phyloP scores from a whole-genome alignment of 2,329 filamentous ascomycete species.

The Podosphaera aphanis region DNA sequence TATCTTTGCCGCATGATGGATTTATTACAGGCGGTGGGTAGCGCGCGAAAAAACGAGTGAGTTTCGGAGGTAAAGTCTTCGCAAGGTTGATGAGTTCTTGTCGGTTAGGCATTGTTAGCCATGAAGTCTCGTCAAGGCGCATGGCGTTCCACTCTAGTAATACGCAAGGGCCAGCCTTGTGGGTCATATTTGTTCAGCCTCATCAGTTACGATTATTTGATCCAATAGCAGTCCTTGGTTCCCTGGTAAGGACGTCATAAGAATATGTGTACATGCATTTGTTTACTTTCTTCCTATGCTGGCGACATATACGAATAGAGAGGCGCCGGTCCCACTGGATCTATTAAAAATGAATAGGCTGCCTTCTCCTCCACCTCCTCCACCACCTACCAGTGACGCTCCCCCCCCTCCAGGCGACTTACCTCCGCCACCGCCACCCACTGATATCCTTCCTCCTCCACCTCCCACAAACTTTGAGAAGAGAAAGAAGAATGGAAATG shows the following conservation, averaged over 20 bases:
- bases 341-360: too few species aligned
- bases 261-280: too few species aligned
- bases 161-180: too few species aligned
- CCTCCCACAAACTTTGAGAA: slow-evolving; percentile 22
- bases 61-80: slow-evolving; percentile 48
- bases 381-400: slow-evolving; percentile 19
- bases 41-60: slow-evolving; percentile 70
- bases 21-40: slow-evolving; percentile 54
- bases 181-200: too few species aligned
- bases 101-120: slow-evolving; percentile 2
- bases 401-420: slow-evolving; percentile 13
- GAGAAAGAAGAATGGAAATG: slow-evolving; percentile 28
- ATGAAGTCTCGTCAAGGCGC: too few species aligned
- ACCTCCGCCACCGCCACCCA: slow-evolving; percentile 18
- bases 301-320: too few species aligned
- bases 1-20: slow-evolving; percentile 12
- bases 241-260: too few species aligned
- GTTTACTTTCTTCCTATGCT: too few species aligned
- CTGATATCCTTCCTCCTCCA: slow-evolving; percentile 17
- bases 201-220: too few species aligned
- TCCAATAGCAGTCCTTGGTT: too few species aligned
- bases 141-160: too few species aligned
- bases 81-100: slow-evolving; percentile 27
- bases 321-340: slow-evolving; percentile 7
- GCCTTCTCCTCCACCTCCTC: slow-evolving; percentile 15